Conservation (phyloP, 2,329 filamentous ascomycete genomes). For the Cordyceps tenuipes region DNA sequence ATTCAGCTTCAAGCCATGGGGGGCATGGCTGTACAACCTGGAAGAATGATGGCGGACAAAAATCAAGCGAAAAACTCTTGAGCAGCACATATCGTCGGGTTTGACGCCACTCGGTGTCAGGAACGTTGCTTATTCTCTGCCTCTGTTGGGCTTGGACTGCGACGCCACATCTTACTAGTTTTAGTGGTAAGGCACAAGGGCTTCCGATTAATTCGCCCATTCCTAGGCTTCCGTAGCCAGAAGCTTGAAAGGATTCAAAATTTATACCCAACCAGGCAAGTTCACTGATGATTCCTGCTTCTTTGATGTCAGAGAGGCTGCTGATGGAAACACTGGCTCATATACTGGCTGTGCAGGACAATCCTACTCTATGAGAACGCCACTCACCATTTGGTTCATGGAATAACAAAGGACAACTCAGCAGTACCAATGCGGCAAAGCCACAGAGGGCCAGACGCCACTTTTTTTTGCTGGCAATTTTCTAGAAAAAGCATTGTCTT, state of each 20-base stretch:
- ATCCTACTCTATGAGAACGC: background rate
- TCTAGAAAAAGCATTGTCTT: background rate
- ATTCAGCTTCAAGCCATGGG: slow-evolving; percentile 4
- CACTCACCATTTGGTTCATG: slow-evolving; percentile 8
- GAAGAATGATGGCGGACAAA: background rate
- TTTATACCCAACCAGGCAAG: background rate
- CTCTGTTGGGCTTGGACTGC: background rate
- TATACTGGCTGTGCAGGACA: background rate
- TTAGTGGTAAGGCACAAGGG: background rate
- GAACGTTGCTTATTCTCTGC: background rate
- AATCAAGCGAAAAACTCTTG: background rate
- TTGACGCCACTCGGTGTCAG: background rate
- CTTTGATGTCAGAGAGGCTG: background rate
- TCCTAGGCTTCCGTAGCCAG: background rate
- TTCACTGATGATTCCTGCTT: background rate
- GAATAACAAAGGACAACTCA: slow-evolving; percentile 7
- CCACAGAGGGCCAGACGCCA: background rate
- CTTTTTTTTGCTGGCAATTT: background rate
- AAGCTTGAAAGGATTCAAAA: background rate
- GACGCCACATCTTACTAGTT: slow-evolving; percentile 2
- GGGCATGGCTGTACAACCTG: background rate
- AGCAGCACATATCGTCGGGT: slow-evolving; percentile 2
- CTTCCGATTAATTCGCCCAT: background rate
- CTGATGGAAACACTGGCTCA: background rate
- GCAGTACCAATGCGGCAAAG: slow-evolving; percentile 3